Conservation (phyloP, 306 rosid genomes). For the Macrotyloma uniflorum region DNA sequence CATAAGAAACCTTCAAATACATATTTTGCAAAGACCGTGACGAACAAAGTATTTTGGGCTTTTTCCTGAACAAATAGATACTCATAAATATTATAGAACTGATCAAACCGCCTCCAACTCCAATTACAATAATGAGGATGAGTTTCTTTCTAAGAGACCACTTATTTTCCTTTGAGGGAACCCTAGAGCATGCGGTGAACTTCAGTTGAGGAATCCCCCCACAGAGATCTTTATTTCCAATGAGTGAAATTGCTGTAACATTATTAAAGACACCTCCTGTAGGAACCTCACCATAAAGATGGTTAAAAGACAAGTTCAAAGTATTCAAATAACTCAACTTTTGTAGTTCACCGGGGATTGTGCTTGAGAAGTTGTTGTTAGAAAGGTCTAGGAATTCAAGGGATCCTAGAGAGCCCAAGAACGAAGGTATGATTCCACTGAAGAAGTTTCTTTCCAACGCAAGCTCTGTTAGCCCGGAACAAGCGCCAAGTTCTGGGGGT, state of each 20-base stretch:
- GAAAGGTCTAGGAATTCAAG: slow-evolving; percentile 38
- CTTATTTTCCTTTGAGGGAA: background rate
- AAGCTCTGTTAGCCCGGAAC: background rate
- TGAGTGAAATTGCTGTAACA: slow-evolving; percentile 7
- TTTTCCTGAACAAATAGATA: background rate
- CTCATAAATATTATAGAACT: background rate
- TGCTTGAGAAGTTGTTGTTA: slow-evolving; percentile 37
- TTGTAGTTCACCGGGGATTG: slow-evolving; percentile 25
- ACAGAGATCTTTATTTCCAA: slow-evolving; percentile 40
- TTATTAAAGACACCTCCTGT: slow-evolving; percentile 39
- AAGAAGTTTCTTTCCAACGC: background rate
- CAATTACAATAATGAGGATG: background rate
- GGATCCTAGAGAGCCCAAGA: slow-evolving; percentile 22
- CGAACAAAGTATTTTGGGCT: background rate
- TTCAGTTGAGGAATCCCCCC: slow-evolving; percentile 44
- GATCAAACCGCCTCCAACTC: background rate
- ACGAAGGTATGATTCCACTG: slow-evolving; percentile 26
- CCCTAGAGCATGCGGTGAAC: slow-evolving; percentile 5
- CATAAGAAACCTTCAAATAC: slow-evolving; percentile 38
- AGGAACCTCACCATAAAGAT: slow-evolving; percentile 49
- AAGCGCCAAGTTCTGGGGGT: slow-evolving; percentile 28
- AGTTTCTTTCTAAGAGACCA: background rate
- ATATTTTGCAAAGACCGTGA: background rate
- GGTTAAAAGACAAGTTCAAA: slow-evolving; percentile 45
- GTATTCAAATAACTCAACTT: background rate